phyloP scores from a whole-genome alignment of 768 basidiomycete species.

The Suillus lakei region DNA sequence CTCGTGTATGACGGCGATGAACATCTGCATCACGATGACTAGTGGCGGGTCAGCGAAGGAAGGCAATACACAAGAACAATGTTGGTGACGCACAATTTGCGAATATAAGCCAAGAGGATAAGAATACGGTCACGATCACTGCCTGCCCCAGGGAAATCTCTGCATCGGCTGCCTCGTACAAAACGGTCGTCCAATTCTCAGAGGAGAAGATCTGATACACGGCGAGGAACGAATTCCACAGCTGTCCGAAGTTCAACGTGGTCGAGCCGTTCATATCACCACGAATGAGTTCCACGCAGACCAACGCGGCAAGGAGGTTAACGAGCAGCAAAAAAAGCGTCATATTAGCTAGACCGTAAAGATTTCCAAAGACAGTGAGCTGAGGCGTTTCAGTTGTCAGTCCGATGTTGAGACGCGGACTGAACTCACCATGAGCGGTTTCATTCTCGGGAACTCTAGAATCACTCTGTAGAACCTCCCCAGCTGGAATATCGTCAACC shows the following conservation, averaged over 20 bases:
- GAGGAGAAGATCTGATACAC: slow-evolving; percentile 91
- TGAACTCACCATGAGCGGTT: slow-evolving; percentile 71
- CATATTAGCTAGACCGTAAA: slow-evolving; percentile 93
- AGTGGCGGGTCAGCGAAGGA: neutral
- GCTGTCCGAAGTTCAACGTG: slow-evolving; percentile 76
- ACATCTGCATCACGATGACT: slow-evolving; percentile 95
- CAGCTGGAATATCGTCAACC: slow-evolving; percentile 90
- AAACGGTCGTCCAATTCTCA: slow-evolving; percentile 89
- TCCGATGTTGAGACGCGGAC: neutral
- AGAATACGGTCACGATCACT: slow-evolving; percentile 70
- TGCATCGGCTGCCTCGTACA: slow-evolving; percentile 65
- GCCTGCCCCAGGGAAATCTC: slow-evolving; percentile 72
- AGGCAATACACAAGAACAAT: neutral
- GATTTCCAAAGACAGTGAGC: slow-evolving; percentile 90
- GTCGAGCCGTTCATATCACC: slow-evolving; percentile 67
- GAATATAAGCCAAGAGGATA: slow-evolving; percentile 87
- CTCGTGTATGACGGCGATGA: slow-evolving; percentile 97
- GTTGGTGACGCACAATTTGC: slow-evolving; percentile 73
- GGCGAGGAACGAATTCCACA: slow-evolving; percentile 85
- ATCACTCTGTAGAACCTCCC: slow-evolving; percentile 92
- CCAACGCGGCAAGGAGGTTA: slow-evolving; percentile 84
- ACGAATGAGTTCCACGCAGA: slow-evolving; percentile 83
- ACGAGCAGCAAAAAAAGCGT: slow-evolving; percentile 85
- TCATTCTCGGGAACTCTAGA: slow-evolving; percentile 88
- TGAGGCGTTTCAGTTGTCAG: slow-evolving; percentile 31